Percentiles rank a stretch among this genome's conserved stretches.
Conservation (phyloP, 2,329 filamentous ascomycete genomes). For the Pseudogymnoascus pannorum region DNA sequence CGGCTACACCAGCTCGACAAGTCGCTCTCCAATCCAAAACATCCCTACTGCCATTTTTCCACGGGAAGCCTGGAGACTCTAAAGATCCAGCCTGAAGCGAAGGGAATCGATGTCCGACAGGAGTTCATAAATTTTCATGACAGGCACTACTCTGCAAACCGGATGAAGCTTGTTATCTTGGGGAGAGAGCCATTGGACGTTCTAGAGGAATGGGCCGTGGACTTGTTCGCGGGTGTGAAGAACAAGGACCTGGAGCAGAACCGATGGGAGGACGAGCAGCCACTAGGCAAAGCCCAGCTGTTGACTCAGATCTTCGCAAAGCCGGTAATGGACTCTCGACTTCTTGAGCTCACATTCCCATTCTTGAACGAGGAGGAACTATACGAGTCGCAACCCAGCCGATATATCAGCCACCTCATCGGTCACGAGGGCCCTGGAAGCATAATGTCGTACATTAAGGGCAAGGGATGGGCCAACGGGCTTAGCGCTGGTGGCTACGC, state of each 20-base stretch:
- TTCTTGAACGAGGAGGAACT: conserved; percentile 62
- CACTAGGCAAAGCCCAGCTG: conserved; percentile 53
- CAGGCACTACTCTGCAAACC: conserved; percentile 65
- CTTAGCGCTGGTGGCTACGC: conserved; percentile 57
- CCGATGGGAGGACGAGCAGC: conserved; percentile 57
- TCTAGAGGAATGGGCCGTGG: conserved; percentile 59
- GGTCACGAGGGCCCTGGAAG: conserved; percentile 70
- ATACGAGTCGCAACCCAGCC: conserved; percentile 60
- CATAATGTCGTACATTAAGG: conserved; percentile 64
- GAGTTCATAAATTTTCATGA: conserved; percentile 69
- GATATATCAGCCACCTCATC: conserved; percentile 65
- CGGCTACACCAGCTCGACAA: conserved; percentile 64
- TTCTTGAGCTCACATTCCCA: conserved; percentile 59
- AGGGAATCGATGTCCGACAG: conserved; percentile 61
- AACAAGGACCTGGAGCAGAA: conserved; percentile 61
- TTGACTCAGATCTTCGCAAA: conserved; percentile 61
- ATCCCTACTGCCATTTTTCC: conserved; percentile 67
- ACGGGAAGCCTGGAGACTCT: conserved; percentile 65
- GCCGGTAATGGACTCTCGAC: conserved; percentile 63
- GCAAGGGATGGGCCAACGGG: conserved; percentile 64
- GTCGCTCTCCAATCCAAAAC: conserved; percentile 58
- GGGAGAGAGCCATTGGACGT: conserved; percentile 61
- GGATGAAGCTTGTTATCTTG: conserved; percentile 66
- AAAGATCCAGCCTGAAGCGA: conserved; percentile 58
- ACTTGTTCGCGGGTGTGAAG: conserved; percentile 59